Percentiles rank a stretch among this genome's conserved stretches.
Conservation (phyloP, 2,329 filamentous ascomycete species). For the Paracorniculantispora psalliotae region DNA sequence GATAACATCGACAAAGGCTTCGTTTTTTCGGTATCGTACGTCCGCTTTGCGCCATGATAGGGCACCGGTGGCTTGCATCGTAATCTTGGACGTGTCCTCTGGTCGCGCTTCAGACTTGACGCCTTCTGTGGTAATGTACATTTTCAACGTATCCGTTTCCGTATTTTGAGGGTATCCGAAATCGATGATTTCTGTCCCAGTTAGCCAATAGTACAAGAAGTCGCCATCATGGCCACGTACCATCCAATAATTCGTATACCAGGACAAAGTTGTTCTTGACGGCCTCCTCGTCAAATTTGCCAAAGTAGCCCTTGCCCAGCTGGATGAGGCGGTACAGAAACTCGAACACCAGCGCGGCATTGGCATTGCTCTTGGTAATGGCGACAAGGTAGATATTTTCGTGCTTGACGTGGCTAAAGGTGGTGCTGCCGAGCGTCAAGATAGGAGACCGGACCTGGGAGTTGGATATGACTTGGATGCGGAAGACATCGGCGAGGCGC, state of each 20-base stretch:
- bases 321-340: slow-evolving; percentile 90
- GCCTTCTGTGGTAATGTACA: slow-evolving; percentile 99
- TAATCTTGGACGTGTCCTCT: slow-evolving; percentile 96
- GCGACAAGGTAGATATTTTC: slow-evolving; percentile 98
- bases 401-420: slow-evolving; percentile 98
- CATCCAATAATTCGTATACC: slow-evolving; percentile 93
- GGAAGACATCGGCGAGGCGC: slow-evolving; percentile 95
- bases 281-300: slow-evolving; percentile 97
- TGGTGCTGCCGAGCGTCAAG: slow-evolving; percentile 92
- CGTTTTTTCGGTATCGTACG: slow-evolving; percentile 99
- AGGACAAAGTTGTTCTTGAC: slow-evolving; percentile 99
- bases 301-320: slow-evolving; percentile 93
- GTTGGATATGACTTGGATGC: slow-evolving; percentile 99
- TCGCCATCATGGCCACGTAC: slow-evolving; percentile 37
- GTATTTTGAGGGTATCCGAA: slow-evolving; percentile 99
- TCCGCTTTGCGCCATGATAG: slow-evolving; percentile 95
- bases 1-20: slow-evolving; percentile 98
- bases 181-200: slow-evolving; percentile 78
- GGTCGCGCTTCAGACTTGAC: slow-evolving; percentile 84
- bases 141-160: slow-evolving; percentile 96
- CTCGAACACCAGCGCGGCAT: slow-evolving; percentile 95
- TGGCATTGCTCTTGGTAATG: slow-evolving; percentile 98
- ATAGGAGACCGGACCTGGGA: slow-evolving; percentile 96
- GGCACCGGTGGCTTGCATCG: slow-evolving; percentile 97
- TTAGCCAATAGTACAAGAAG: neutral